phyloP scores from a whole-genome alignment of 2,329 filamentous ascomycete species.

The Phialophora verrucosa region DNA sequence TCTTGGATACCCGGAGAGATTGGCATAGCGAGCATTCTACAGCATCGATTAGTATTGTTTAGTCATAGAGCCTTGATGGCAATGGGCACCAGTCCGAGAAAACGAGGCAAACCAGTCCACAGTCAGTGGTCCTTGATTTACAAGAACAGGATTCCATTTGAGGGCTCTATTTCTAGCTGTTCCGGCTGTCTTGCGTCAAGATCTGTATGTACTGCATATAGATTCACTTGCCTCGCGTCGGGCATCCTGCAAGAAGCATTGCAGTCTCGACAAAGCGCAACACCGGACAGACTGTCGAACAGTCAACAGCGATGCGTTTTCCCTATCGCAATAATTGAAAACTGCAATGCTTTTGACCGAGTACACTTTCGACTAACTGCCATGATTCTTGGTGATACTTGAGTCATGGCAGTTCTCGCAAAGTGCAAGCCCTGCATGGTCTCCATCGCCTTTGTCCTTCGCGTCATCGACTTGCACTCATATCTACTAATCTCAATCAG shows the following conservation, averaged over 20 bases:
- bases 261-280: no score
- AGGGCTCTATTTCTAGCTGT: background rate
- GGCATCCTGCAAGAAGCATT: no score
- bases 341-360: background rate
- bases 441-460: no score
- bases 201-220: no score
- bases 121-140: background rate
- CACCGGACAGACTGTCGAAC: no score
- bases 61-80: constrained; percentile 6
- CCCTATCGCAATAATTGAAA: background rate
- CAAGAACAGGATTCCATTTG: background rate
- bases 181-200: background rate
- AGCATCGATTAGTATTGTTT: constrained; percentile 1
- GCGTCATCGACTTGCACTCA: background rate
- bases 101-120: background rate
- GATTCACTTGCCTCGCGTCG: no score
- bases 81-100: constrained; percentile 3
- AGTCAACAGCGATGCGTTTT: no score
- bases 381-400: no score
- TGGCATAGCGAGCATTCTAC: background rate
- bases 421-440: background rate
- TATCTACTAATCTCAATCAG: background rate
- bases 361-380: background rate
- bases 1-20: background rate
- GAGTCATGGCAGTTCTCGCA: no score